phyloP scores from a whole-genome alignment of 2,329 filamentous ascomycete species.

The Penicillium sp. region DNA sequence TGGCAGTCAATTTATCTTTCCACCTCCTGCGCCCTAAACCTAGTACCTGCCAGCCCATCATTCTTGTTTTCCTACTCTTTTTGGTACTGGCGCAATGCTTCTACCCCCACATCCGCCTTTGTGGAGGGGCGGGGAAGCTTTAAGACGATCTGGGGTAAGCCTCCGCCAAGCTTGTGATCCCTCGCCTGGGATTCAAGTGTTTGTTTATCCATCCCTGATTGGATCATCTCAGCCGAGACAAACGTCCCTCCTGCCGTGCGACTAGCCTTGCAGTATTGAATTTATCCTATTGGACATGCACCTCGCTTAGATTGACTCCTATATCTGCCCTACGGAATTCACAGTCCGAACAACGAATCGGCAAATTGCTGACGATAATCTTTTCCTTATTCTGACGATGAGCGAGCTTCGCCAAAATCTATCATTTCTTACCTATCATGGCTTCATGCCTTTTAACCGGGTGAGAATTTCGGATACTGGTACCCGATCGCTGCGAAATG shows the following conservation, averaged over 20 bases:
- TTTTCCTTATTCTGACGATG: not conserved
- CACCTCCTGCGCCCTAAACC: too few species aligned
- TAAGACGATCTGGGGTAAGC: slow-evolving; percentile 5
- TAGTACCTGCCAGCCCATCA: not conserved
- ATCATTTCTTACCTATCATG: not conserved
- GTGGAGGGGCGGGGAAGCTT: slow-evolving; percentile 7
- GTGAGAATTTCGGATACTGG: not conserved
- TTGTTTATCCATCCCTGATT: not conserved
- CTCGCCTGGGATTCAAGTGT: not conserved
- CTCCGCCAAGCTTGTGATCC: not conserved
- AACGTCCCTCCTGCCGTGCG: not conserved
- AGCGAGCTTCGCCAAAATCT: not conserved
- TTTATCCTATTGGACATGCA: slow-evolving; percentile 4
- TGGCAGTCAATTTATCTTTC: not conserved
- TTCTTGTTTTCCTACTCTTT: not conserved
- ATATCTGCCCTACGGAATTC: not conserved
- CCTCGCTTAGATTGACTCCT: not conserved
- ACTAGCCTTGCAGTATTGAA: not conserved
- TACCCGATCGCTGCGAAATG: not conserved
- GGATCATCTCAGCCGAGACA: not conserved
- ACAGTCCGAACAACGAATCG: slow-evolving; percentile 6
- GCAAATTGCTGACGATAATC: not conserved
- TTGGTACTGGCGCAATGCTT: not conserved
- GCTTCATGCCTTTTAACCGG: not conserved
- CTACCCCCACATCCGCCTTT: not conserved